Conservation (phyloP, 1,139 yeast species). For the Saccharomyces hybrid region DNA sequence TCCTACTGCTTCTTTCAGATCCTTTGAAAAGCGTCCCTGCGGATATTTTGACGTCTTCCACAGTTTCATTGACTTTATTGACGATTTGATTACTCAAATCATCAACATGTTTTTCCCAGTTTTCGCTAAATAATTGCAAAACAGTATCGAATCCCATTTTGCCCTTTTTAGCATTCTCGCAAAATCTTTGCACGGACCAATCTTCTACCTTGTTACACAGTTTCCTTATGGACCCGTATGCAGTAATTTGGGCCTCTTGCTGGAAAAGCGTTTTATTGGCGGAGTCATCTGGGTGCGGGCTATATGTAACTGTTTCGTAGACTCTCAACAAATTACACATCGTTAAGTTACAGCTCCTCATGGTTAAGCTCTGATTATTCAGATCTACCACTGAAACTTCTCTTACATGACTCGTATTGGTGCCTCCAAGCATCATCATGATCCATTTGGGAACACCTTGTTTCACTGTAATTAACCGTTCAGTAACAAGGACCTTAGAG, state of each 20-base stretch:
- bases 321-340: constrained; percentile 71
- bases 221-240: constrained; percentile 34
- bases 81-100: constrained; percentile 21
- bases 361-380: constrained; percentile 50
- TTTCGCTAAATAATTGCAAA: constrained; percentile 45
- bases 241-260: constrained; percentile 67
- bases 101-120: constrained; percentile 41
- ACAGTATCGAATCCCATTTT: constrained; percentile 77
- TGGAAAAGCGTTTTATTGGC: constrained; percentile 49
- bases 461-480: constrained; percentile 80
- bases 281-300: constrained; percentile 55
- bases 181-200: constrained; percentile 83
- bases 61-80: constrained; percentile 28
- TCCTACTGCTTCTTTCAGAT: constrained; percentile 28
- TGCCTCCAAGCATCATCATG: constrained; percentile 63
- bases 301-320: constrained; percentile 74
- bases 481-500: constrained; percentile 61
- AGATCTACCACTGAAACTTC: constrained; percentile 85
- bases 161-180: constrained; percentile 77
- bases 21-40: constrained; percentile 26
- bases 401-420: constrained; percentile 69
- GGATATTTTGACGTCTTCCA: constrained; percentile 25
- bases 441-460: constrained; percentile 87
- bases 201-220: constrained; percentile 78
- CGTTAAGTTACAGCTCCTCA: constrained; percentile 84